Base-by-base conservation (phyloP, 495 filamentous ascomycete species). In the Neohortaea acidophila region DNA sequence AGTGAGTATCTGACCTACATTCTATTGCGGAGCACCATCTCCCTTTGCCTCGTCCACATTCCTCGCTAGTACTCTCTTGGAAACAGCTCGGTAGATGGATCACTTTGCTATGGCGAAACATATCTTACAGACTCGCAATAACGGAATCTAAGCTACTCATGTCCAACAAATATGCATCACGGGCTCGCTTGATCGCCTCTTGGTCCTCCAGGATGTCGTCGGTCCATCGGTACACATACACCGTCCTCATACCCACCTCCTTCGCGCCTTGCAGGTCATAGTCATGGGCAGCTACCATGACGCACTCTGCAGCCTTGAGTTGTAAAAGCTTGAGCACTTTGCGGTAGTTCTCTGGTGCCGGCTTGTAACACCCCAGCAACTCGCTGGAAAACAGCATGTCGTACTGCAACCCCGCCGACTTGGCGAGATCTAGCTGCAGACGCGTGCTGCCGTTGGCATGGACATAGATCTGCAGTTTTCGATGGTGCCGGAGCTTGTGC, bases 271-370 rank as follows among this genome's bases (percentile, higher is more conserved):
- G 63, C 42, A 85, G 49, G 49, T 86, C 81, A 9, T 41, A 46
- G 32, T 84, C 52, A 59, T 89, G 82, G 25, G 81, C 70, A 12
- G 82, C 80, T 11, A 85, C 81, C 71, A 87, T 68, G 0, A 70
- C 79, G 35, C 81, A 78, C 43, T 85, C 65, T 10, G 39, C 43
- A 0, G 72, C 66, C 39, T 67, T 47, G 23, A 75, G 38, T 0
- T 67, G 71, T 22, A 84, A 54, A 22, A 58, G 53, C 24, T 59
- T 47, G 7, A 66, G 75, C 2, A 76, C 79, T 0, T 79, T 79
- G 0, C 60, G 54, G 55, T 84, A 86, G 8, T 76, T 72, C 24
- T 56, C 58, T 11, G 73, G 67, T 39, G 71, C 67, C 4, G 82
- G 82, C 53, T 87, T 89, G 51, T 85, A 85, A 4, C 70, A 73